Evolutionary conservation across 345 rosid species (phyloP).

Genomic region (sweet orange (Citrus sinensis)): DVS_A1.0 CM039163.1:51960001-51960500

Average conservation of each 20-base stretch:
- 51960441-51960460: constrained; percentile 26
- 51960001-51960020: not conserved
- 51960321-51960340: not conserved
- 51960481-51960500: constrained; percentile 30
- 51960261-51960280: no score
- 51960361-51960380: not conserved
- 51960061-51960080: not conserved
- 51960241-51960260: not conserved
- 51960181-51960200: not conserved
- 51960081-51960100: constrained; percentile 30
- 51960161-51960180: not conserved
- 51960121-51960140: constrained; percentile 51
- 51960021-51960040: not conserved
- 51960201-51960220: not conserved
- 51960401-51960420: constrained; percentile 22
- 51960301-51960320: not conserved
- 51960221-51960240: not conserved
- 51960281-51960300: not conserved
- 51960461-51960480: constrained; percentile 22
- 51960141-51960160: constrained; percentile 23
- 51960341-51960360: not conserved
- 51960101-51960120: constrained; percentile 49
- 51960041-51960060: not conserved
- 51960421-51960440: constrained; percentile 38
- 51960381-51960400: not conserved